Conservation (phyloP, 148 eudicot genomes). For the Fallopia convolvulus region DNA sequence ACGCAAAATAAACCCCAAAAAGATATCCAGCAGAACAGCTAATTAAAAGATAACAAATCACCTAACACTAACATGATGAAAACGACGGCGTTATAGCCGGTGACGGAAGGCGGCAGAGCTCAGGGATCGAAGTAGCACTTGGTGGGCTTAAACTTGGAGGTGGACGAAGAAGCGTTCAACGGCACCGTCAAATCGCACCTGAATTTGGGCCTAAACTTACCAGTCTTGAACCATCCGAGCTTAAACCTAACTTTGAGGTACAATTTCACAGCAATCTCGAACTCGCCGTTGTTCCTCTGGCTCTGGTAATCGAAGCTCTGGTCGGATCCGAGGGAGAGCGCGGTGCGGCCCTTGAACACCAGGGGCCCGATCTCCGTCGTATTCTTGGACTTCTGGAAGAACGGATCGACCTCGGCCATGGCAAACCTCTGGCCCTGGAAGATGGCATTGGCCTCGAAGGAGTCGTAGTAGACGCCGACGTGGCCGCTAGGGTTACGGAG, state of each 20-base stretch:
- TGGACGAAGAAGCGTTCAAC: conserved; percentile 18
- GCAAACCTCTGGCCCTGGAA: conserved; percentile 40
- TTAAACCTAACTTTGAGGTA: conserved; percentile 29
- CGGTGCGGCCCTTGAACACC: conserved; percentile 25
- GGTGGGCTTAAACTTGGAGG: conserved; percentile 23
- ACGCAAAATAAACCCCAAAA: background rate
- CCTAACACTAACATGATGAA: background rate
- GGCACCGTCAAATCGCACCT: conserved; percentile 50
- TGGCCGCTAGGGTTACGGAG: conserved; percentile 65
- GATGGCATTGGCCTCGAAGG: conserved; percentile 34
- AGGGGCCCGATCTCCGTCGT: conserved; percentile 22
- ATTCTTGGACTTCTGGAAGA: conserved; percentile 47
- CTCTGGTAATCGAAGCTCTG: conserved; percentile 17
- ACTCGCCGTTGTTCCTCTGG: conserved; percentile 29
- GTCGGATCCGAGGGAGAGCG: conserved; percentile 15
- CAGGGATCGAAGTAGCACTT: conserved; percentile 21
- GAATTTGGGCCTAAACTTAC: conserved; percentile 16
- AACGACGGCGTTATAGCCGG: background rate
- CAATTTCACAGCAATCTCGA: conserved; percentile 38
- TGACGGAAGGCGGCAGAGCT: background rate
- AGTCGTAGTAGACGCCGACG: conserved; percentile 59
- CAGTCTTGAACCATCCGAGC: conserved; percentile 27
- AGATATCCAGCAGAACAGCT: no score
- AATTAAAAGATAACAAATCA: background rate
- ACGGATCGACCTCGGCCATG: conserved; percentile 8